These are phyloP conservation scores for Eimeria mitis DNA, from an alignment of 169 alveolate genomes.

Conservation along the genomic window DNA sequence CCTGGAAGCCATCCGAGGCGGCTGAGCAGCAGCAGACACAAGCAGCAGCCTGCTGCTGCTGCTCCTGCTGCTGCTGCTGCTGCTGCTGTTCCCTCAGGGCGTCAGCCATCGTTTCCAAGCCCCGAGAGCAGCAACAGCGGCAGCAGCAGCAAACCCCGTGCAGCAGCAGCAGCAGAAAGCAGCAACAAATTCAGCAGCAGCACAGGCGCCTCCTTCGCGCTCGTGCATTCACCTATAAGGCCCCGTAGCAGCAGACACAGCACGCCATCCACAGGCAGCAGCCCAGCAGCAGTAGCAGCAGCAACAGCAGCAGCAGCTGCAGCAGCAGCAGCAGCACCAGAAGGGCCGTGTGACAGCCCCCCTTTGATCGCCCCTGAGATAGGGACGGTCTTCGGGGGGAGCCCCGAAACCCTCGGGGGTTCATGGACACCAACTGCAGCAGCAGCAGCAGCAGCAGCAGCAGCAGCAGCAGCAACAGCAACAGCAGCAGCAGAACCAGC, in stretches of 20 bases:
- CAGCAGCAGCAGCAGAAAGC: not conserved
- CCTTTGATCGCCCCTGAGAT: not conserved
- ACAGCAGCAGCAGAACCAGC: constrained; percentile 10
- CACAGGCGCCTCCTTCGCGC: constrained; percentile 55
- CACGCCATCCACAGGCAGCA: constrained; percentile 10
- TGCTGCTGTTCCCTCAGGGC: constrained; percentile 1
- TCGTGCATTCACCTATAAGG: constrained; percentile 53
- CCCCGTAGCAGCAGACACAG: constrained; percentile 45
- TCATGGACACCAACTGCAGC: not conserved
- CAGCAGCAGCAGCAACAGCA: not conserved
- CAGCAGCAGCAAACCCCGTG: constrained; percentile 26
- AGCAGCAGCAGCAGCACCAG: not conserved
- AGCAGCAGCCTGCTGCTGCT: constrained; percentile 25
- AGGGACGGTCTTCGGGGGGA: constrained; percentile 32
- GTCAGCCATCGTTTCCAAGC: constrained; percentile 39
- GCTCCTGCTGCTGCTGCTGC: constrained; percentile 57
- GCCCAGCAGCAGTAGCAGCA: not conserved
- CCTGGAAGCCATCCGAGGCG: constrained; percentile 68
- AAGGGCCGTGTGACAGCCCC: constrained; percentile 4
- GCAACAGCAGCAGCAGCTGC: constrained; percentile 41
- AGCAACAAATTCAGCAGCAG: not conserved
- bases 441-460: not conserved
- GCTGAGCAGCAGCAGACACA: constrained; percentile 28
- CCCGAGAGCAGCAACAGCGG: constrained; percentile 42
- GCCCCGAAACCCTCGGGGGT: constrained; percentile 10